These are phyloP conservation scores for Jimgerdemannia lactiflua DNA, from an alignment of 192 early-diverging fungal species.

Conservation along the genomic window DNA sequence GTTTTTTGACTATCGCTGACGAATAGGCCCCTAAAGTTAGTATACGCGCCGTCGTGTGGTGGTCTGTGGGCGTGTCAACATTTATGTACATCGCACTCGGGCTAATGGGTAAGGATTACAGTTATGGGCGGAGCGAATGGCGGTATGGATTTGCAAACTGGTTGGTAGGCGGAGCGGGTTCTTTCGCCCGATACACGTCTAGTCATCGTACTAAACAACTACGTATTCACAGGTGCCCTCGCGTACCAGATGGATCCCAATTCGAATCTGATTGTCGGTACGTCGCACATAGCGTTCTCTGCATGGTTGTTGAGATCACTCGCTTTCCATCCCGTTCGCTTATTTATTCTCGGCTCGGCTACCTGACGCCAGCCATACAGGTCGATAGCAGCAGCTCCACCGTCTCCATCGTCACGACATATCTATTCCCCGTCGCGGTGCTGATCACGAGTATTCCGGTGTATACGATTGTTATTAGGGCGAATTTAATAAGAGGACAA, in stretches of 20 bases:
- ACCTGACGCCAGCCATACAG: background rate
- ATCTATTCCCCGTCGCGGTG: slow-evolving; percentile 52
- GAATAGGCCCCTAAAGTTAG: slow-evolving; percentile 35
- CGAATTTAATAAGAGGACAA: slow-evolving; percentile 50
- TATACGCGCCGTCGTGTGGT: slow-evolving; percentile 56
- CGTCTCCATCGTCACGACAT: slow-evolving; percentile 38
- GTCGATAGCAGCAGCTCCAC: slow-evolving; percentile 7
- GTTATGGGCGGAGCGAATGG: no score
- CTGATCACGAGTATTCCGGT: slow-evolving; percentile 71
- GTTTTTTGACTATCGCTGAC: no score
- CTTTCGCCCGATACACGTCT: no score
- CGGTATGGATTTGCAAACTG: no score
- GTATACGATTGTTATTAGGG: slow-evolving; percentile 62
- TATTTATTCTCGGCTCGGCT: background rate
- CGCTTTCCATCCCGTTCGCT: no score
- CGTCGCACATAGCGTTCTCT: background rate
- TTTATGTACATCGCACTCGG: slow-evolving; percentile 49
- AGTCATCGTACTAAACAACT: no score
- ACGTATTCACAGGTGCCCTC: slow-evolving; percentile 25
- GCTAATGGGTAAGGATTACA: background rate
- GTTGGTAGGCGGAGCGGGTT: no score
- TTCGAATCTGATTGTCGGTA: slow-evolving; percentile 41
- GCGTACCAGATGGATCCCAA: slow-evolving; percentile 34
- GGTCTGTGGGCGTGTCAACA: slow-evolving; percentile 44
- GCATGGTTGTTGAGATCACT: no score